Conservation (phyloP, 2,329 filamentous ascomycete species). For the Clarireedia homoeocarpa region DNA sequence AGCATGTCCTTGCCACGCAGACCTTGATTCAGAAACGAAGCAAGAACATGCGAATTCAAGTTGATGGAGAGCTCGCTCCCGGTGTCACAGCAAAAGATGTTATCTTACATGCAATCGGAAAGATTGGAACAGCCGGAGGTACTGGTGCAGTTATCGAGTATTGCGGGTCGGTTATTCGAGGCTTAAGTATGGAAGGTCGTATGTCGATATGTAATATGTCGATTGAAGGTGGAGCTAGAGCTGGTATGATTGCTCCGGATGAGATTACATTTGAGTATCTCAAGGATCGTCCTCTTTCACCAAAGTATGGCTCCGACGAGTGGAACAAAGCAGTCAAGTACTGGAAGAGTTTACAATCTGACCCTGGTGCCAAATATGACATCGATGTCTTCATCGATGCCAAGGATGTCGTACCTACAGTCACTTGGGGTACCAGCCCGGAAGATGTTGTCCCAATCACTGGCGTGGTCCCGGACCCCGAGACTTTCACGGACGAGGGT, state of each 20-base stretch:
- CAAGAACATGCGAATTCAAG: constrained; percentile 98
- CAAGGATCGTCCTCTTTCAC: constrained; percentile 81
- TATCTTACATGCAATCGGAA: constrained; percentile 83
- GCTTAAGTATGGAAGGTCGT: constrained; percentile 87
- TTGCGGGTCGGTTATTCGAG: constrained; percentile 86
- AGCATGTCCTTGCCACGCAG: constrained; percentile 95
- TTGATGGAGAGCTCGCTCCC: constrained; percentile 81
- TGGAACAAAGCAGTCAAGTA: constrained; percentile 85
- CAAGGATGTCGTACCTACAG: constrained; percentile 87
- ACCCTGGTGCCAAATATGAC: constrained; percentile 84
- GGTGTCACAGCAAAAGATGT: constrained; percentile 97
- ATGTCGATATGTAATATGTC: constrained; percentile 99
- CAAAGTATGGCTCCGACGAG: constrained; percentile 68
- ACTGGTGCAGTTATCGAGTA: constrained; percentile 95
- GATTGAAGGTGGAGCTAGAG: constrained; percentile 90
- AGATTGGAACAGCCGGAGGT: constrained; percentile 91
- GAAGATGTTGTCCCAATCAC: constrained; percentile 96
- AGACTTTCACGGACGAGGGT: constrained; percentile 70
- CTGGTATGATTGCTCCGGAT: constrained; percentile 95
- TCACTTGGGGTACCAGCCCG: constrained; percentile 95
- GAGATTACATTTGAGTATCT: constrained; percentile 93
- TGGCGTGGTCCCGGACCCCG: constrained; percentile 80
- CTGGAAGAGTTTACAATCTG: constrained; percentile 81
- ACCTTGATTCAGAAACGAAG: constrained; percentile 89
- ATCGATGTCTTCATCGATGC: constrained; percentile 81